phyloP scores from a whole-genome alignment of 768 basidiomycete genomes.

The Lanmaoa rubissima region DNA sequence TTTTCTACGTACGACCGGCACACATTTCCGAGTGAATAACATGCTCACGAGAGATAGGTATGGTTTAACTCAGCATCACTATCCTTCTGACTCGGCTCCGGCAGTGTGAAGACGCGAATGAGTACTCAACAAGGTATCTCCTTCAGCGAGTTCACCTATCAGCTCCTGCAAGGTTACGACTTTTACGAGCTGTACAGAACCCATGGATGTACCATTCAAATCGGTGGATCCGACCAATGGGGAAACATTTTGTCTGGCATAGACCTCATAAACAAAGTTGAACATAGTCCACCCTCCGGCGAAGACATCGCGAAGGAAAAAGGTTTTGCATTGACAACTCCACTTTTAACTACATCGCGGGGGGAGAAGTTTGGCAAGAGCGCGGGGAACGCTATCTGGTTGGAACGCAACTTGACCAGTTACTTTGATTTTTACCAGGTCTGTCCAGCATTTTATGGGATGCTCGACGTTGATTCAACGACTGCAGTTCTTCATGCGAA shows the following conservation, averaged over 20 bases:
- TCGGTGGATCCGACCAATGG: conserved; percentile 98
- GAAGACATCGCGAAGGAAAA: conserved; percentile 22
- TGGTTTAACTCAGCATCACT: conserved; percentile 13
- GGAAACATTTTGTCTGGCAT: conserved; percentile 95
- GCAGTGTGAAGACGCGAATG: conserved; percentile 80
- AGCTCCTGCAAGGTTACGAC: conserved; percentile 95
- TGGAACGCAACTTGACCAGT: conserved; percentile 75
- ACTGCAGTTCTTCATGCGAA: conserved; percentile 82
- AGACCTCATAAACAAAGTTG: conserved; percentile 73
- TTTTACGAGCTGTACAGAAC: conserved; percentile 73
- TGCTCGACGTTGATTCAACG: background rate
- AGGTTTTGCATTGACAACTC: conserved; percentile 88
- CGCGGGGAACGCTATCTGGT: conserved; percentile 93
- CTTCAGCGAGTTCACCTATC: conserved; percentile 98
- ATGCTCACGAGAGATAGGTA: conserved; percentile 94
- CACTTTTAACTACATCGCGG: conserved; percentile 82
- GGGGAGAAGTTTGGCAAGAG: conserved; percentile 99
- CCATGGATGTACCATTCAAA: conserved; percentile 75
- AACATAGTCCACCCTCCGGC: conserved; percentile 7
- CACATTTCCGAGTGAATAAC: conserved; percentile 75
- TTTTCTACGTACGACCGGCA: conserved; percentile 80
- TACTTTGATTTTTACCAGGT: conserved; percentile 96
- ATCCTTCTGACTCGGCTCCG: conserved; percentile 7
- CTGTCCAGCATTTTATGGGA: background rate
- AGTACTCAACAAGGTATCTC: conserved; percentile 83